Evolutionary conservation across 345 rosid species (phyloP).

Genomic region (Aquilaria yunnanensis): DNA sequence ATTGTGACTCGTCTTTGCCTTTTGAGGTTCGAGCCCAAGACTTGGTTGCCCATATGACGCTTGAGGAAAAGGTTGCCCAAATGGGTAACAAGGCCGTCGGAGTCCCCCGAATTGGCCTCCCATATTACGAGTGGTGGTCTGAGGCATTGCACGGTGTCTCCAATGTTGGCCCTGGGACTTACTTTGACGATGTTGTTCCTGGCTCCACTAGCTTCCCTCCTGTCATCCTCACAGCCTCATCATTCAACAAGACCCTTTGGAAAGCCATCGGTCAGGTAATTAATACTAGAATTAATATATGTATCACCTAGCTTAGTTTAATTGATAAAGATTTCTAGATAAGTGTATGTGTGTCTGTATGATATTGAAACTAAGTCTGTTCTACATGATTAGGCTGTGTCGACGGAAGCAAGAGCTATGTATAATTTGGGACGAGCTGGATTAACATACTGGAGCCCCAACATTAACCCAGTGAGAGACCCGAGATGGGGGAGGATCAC

Average conservation of each 20-base stretch:
- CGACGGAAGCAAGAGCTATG: conserved; percentile 22
- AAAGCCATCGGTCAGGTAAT: conserved; percentile 35
- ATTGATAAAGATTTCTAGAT: too few relatives aligned
- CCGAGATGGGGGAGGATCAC: conserved; percentile 28
- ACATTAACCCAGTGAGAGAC: conserved; percentile 23
- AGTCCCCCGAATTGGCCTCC: conserved; percentile 29
- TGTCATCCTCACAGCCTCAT: conserved; percentile 27
- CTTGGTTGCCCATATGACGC: conserved; percentile 25
- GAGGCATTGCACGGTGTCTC: conserved; percentile 45
- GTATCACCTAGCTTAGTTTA: too few relatives aligned
- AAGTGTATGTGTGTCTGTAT: too few relatives aligned
- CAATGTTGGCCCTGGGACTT: conserved; percentile 26
- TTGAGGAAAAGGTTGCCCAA: conserved; percentile 28
- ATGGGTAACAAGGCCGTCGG: conserved; percentile 22
- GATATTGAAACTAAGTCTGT: too few relatives aligned
- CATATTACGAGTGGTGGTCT: conserved; percentile 42
- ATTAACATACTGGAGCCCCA: conserved; percentile 25
- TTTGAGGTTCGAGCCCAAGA: conserved; percentile 26
- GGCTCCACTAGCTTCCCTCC: conserved; percentile 42
- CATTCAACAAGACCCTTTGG: conserved; percentile 39
- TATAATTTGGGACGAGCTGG: conserved; percentile 14
- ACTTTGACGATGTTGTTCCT: conserved; percentile 23
- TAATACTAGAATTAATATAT: not conserved
- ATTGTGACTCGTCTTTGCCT: conserved; percentile 24
- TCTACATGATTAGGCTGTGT: conserved; percentile 4